phyloP scores from a whole-genome alignment of 495 filamentous ascomycete species.

The Tuber borchii region DNA sequence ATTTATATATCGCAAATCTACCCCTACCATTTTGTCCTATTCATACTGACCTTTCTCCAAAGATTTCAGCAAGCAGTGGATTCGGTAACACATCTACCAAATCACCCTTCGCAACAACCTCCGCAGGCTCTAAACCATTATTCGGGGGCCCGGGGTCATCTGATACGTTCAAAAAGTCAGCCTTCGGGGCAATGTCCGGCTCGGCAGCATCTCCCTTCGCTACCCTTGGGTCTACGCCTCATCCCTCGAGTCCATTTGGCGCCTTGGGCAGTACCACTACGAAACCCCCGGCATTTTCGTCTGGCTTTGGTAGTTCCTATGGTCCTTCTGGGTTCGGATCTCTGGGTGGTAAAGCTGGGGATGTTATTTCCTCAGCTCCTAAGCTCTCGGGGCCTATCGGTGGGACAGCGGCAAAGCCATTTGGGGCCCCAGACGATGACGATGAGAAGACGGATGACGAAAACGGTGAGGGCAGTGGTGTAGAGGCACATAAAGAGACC shows the following conservation, averaged over 20 bases:
- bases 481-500: constrained; percentile 49
- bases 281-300: constrained; percentile 26
- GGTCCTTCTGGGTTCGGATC: constrained; percentile 36
- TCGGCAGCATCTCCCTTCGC: constrained; percentile 37
- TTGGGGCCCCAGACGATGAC: constrained; percentile 51
- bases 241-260: constrained; percentile 31
- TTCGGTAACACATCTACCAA: constrained; percentile 40
- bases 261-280: constrained; percentile 24
- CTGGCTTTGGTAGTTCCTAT: constrained; percentile 25
- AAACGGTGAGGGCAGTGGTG: constrained; percentile 47
- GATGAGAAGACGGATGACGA: constrained; percentile 47
- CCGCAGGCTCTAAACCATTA: constrained; percentile 27
- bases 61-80: constrained; percentile 36
- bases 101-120: constrained; percentile 40
- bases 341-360: constrained; percentile 25
- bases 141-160: constrained; percentile 34
- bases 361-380: constrained; percentile 36
- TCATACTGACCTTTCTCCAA: neutral
- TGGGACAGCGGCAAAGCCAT: constrained; percentile 48
- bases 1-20: neutral
- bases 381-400: constrained; percentile 45
- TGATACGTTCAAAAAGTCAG: constrained; percentile 52
- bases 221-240: constrained; percentile 21
- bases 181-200: constrained; percentile 45
- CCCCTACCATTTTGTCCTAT: neutral